Percentiles rank a stretch among this genome's conserved stretches.
Evolutionary conservation across 805 yeast genomes (phyloP).

Genomic region (Candida easanensis): DNA sequence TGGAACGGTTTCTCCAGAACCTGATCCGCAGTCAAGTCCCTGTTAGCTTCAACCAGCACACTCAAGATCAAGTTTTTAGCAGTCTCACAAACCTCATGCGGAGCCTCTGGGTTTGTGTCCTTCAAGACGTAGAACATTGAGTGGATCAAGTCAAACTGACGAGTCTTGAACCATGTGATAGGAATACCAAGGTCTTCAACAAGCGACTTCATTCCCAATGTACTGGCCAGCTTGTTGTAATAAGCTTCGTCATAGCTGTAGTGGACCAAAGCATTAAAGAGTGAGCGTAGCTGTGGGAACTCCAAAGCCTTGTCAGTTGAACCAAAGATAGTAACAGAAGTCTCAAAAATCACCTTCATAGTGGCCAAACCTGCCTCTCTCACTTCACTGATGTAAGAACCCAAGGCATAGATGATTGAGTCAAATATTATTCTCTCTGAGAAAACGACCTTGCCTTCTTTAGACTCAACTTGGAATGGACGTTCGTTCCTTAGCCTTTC

Average conservation of each 20-base stretch:
- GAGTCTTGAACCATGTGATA: conserved; percentile 64
- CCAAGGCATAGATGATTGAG: conserved; percentile 76
- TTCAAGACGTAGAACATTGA: conserved; percentile 86
- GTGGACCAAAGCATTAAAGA: conserved; percentile 83
- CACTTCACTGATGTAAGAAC: conserved; percentile 71
- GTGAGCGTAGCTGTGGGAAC: conserved; percentile 70
- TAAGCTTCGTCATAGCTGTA: conserved; percentile 88
- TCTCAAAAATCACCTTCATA: conserved; percentile 55
- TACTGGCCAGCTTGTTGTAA: conserved; percentile 85
- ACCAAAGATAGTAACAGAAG: conserved; percentile 69
- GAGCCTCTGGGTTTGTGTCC: conserved; percentile 88
- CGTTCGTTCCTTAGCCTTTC: conserved; percentile 67
- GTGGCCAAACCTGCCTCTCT: conserved; percentile 69
- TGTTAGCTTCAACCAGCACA: conserved; percentile 64
- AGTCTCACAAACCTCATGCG: conserved; percentile 67
- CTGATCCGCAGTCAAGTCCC: conserved; percentile 55
- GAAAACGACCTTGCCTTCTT: conserved; percentile 71
- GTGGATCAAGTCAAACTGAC: conserved; percentile 81
- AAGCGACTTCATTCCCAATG: conserved; percentile 75
- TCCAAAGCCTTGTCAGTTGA: conserved; percentile 59
- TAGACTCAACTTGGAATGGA: conserved; percentile 70
- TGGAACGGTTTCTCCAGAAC: conserved; percentile 70
- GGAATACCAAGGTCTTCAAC: conserved; percentile 68
- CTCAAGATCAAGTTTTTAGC: conserved; percentile 68
- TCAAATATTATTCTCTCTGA: conserved; percentile 68